Base-by-base conservation (phyloP, 352 stramenopile genomes). In the Pythium oligandrum region DNA sequence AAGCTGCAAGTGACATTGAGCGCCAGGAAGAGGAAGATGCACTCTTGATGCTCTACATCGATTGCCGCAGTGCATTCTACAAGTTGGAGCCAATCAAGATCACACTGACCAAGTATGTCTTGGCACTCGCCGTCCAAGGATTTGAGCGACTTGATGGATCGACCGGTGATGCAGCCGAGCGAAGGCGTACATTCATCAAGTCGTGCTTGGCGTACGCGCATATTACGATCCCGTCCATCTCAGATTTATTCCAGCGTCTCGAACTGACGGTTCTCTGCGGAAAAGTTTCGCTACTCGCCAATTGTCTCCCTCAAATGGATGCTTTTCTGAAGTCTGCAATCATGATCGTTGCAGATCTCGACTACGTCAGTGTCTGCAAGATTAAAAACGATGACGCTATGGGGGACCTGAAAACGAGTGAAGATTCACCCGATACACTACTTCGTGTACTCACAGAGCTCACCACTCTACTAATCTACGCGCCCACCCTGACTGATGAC, bases 131-230 rank as follows among this genome's bases (percentile, higher is more conserved):
- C 2, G 78, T 94, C 65, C 55, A 83, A 31, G 73, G 80, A 3
- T 55, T 82, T 49, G 64, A 69, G 8, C 61, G 66, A 8, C 54
- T 83, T 61, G 26, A 38, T 45, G 9, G 51, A 10, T 45, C 36
- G 34, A 64, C 58, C 54, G 68, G 64, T 56, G 57, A 57, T 6
- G 37, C 37, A 30, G 69, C 85, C 53, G 61, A 59, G 4, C 64
- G 68, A n/a, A 26, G 17, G 17, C 71, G 76, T 3, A 69, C 75
- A 42, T 93, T 97, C 37, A 73, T 95, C 59, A 94, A 96, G 48
- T 93, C 83, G 2, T 96, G 86, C 51, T 60, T 96, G n/a, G 89
- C 89, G 4, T 96, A 90, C 51, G 79, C 78, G 7, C 84, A 96
- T 55, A 90, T 97, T 51, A 97, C 86, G 34, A 95, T 96, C 30